Conservation (phyloP, 331 rosid species). For the Quercus phellos region DNA sequence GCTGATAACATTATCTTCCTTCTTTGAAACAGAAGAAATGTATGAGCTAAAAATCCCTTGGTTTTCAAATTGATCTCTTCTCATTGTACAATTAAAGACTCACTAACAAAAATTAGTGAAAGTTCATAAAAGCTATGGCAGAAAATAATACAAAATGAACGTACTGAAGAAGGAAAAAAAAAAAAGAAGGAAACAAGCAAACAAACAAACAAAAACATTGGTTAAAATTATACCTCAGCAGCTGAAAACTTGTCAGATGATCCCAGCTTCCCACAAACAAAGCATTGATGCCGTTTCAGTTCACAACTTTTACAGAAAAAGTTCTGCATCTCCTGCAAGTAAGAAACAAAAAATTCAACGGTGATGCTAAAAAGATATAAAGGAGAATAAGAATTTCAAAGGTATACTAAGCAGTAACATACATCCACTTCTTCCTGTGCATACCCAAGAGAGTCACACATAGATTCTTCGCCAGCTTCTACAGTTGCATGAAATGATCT, state of each 20-base stretch:
- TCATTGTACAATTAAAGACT: not conserved
- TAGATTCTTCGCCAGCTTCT: conserved; percentile 46
- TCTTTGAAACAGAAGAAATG: not conserved
- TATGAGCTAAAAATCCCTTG: not conserved
- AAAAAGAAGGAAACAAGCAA: not conserved
- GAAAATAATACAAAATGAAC: not conserved
- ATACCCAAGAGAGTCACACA: conserved; percentile 66
- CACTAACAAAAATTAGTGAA: not conserved
- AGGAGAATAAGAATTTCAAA: not conserved
- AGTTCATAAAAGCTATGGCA: not conserved
- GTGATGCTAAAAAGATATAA: not conserved
- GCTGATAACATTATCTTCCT: not conserved
- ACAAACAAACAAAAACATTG: conserved; percentile 1
- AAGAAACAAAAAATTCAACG: conserved; percentile 3
- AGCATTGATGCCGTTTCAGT: conserved; percentile 75
- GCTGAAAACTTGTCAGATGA: conserved; percentile 55
- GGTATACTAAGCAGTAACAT: conserved; percentile 23
- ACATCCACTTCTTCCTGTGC: conserved; percentile 62
- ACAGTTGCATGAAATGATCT: conserved; percentile 81
- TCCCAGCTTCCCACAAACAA: conserved; percentile 79
- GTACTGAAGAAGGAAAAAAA: not conserved
- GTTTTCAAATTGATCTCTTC: not conserved
- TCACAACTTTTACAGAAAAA: conserved; percentile 73
- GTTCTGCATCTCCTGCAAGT: conserved; percentile 48
- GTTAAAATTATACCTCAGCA: conserved; percentile 60